phyloP scores from a whole-genome alignment of 805 yeast genomes.

The Kluyveromyces starmeri region DNA sequence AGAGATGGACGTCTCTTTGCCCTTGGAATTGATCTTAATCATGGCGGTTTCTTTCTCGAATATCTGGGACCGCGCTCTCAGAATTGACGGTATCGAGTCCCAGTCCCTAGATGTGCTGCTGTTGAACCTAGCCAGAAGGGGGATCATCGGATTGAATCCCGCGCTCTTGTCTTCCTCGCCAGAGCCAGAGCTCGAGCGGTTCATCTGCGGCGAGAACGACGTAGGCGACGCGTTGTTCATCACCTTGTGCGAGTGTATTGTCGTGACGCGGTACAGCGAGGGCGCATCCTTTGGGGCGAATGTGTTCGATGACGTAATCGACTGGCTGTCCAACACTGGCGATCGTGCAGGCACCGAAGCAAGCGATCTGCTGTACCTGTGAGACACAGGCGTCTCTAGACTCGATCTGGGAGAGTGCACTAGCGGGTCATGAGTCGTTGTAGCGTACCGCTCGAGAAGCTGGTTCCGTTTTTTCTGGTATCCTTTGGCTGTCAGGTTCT shows the following conservation, averaged over 20 bases:
- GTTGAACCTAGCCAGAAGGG: conserved; percentile 35
- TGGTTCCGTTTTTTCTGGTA: conserved; percentile 46
- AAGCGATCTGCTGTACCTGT: conserved; percentile 10
- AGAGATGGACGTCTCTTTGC: conserved; percentile 71
- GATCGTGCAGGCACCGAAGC: conserved; percentile 10
- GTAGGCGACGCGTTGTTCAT: conserved; percentile 12
- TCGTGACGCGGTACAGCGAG: conserved; percentile 24
- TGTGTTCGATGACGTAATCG: conserved; percentile 5
- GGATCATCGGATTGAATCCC: conserved; percentile 27
- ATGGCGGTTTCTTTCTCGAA: conserved; percentile 66
- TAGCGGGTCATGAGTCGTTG: conserved; percentile 2
- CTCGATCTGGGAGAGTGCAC: conserved; percentile 5
- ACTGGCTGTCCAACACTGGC: conserved; percentile 1
- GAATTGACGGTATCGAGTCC: conserved; percentile 60
- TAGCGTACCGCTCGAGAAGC: conserved; percentile 16
- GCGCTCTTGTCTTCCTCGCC: conserved; percentile 3
- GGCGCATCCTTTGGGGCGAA: conserved; percentile 5
- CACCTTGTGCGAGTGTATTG: conserved; percentile 22
- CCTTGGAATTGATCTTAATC: conserved; percentile 61
- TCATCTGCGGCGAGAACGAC: neutral
- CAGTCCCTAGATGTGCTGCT: conserved; percentile 43
- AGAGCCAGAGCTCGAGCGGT: conserved; percentile 3
- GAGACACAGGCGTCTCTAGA: neutral
- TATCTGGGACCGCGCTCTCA: conserved; percentile 62
- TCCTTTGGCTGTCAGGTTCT: conserved; percentile 67